Base-by-base conservation (phyloP, 495 filamentous ascomycete genomes). In the Podospora fimiseda region DNA sequence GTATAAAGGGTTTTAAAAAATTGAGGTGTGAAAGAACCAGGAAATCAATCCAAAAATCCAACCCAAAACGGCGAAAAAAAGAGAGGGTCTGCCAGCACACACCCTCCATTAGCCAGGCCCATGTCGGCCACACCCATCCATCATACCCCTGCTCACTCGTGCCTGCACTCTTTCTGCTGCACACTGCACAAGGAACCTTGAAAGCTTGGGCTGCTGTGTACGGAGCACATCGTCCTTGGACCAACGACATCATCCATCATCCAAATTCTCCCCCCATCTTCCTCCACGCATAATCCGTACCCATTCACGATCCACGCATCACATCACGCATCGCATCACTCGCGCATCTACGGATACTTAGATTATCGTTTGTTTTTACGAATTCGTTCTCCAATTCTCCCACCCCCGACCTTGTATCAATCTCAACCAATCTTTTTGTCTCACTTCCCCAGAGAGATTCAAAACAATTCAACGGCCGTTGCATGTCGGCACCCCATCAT, bases 181-280 rank as follows among this genome's bases (percentile, higher is more conserved):
- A 41, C 20, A 51, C 40, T 43, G 39, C 48, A 51, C 44, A 48
- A 33, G 27, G 27, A 33, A 33, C 27, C 27, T 11, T n/a, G 36
- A 23, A 47, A 48, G 48, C 48, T 51, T 51, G 48, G 48, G 42
- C 22, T 44, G 42, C 19, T 44, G 42, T 44, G 42, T 33, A 33
- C 27, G 5, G 5, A 11, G 5, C 11, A 33, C 27, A 6, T 33
- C 6, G 27, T 11, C 27, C 27, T 33, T 33, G 27, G 46, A 55
- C 56, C 53, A 60, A 60, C 60, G 58, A 63, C 60, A 63, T 60
- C 57, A 63, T 59, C 59, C 55, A 50, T 58, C 55, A 54, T 49
- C 46, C 49, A 56, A 43, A n/a, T n/a, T n/a, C n/a, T 14, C 33
- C 20, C 36, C 37, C 54, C 51, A 48, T 50, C 52, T 37, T 33